Evolutionary conservation across 2,329 filamentous ascomycete species (phyloP).

Genomic region (Colletotrichum acutatum): DNA sequence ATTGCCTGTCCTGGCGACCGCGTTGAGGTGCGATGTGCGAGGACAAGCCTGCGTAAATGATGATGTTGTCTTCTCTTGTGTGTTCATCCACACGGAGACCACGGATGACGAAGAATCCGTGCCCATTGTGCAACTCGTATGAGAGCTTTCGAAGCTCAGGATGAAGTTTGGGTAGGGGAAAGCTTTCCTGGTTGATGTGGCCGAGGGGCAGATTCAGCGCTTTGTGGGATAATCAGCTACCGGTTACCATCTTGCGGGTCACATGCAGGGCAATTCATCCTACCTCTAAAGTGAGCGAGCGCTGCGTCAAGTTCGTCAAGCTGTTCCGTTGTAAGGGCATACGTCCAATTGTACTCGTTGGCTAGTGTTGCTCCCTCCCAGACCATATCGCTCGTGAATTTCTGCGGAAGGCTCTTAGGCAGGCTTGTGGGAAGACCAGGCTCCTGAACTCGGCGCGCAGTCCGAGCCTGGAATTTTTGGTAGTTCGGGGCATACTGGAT

Average conservation of each 20-base stretch:
- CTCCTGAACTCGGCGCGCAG: slow-evolving; percentile 53
- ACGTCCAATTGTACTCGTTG: slow-evolving; percentile 63
- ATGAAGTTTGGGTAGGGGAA: slow-evolving; percentile 65
- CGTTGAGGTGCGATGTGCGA: slow-evolving; percentile 66
- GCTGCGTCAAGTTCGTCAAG: slow-evolving; percentile 57
- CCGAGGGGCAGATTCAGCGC: slow-evolving; percentile 47
- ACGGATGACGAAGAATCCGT: slow-evolving; percentile 71
- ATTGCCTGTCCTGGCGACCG: slow-evolving; percentile 62
- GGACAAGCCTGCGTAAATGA: slow-evolving; percentile 69
- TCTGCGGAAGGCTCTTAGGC: slow-evolving; percentile 60
- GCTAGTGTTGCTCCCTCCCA: slow-evolving; percentile 66
- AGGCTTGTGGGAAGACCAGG: slow-evolving; percentile 53
- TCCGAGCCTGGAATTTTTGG: slow-evolving; percentile 63
- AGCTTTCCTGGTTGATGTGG: slow-evolving; percentile 60
- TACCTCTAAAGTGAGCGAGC: slow-evolving; percentile 32
- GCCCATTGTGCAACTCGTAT: slow-evolving; percentile 64
- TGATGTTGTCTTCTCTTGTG: slow-evolving; percentile 65
- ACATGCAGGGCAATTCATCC: not conserved
- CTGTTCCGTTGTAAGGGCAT: slow-evolving; percentile 57
- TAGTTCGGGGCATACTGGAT: slow-evolving; percentile 67
- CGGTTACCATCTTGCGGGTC: too few species aligned
- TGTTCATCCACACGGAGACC: slow-evolving; percentile 65
- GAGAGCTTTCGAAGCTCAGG: slow-evolving; percentile 61
- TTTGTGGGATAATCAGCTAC: not conserved
- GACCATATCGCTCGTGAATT: slow-evolving; percentile 61